These are phyloP conservation scores for Solanum hybrid DNA, from an alignment of 305 asterid species.

Conservation along the genomic window DNA sequence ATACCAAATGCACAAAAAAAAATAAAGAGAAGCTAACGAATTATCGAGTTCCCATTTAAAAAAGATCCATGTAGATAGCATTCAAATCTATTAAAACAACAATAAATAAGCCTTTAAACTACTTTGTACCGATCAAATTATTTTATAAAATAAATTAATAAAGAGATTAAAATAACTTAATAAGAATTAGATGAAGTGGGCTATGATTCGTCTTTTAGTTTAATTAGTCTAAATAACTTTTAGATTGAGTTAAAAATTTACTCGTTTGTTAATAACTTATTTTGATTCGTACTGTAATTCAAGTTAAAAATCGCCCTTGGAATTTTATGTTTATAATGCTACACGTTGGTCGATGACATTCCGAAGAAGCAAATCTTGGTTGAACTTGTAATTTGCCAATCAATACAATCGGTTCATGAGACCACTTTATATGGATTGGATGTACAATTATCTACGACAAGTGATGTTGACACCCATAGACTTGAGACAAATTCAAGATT, in stretches of 20 bases:
- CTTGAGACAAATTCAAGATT: background rate
- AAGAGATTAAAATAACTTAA: background rate
- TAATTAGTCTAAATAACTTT: background rate
- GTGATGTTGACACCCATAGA: background rate
- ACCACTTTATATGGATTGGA: background rate
- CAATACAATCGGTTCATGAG: background rate
- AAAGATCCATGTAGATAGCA: background rate
- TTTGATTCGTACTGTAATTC: no score
- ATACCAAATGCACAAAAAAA: background rate
- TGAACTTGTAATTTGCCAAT: background rate
- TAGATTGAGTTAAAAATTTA: background rate
- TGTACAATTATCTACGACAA: background rate
- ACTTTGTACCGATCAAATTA: background rate
- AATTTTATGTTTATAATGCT: background rate
- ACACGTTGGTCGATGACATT: background rate
- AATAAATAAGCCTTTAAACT: background rate
- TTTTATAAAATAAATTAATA: background rate
- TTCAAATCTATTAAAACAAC: background rate
- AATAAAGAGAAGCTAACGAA: fast-evolving
- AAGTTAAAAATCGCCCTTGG: background rate
- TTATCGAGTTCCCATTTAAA: no score
- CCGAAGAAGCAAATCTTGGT: background rate
- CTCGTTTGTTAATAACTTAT: background rate
- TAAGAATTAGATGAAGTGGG: background rate
- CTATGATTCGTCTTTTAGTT: background rate